These are phyloP conservation scores for Trametes cubensis DNA, from an alignment of 768 basidiomycete genomes.

Conservation along the genomic window DNA sequence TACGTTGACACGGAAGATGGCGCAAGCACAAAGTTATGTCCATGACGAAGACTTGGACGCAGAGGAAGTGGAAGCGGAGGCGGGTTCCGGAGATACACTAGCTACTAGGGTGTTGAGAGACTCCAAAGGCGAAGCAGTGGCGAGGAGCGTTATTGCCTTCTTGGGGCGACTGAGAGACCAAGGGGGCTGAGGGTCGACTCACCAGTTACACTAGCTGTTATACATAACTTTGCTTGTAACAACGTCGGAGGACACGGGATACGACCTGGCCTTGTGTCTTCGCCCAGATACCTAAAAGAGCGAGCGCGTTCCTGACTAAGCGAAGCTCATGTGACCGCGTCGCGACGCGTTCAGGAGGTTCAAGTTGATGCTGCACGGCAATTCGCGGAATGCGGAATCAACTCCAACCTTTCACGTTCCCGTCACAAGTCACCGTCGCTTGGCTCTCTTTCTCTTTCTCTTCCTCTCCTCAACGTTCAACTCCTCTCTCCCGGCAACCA, in stretches of 20 bases:
- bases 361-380: slow-evolving; percentile 15
- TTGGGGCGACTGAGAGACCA: slow-evolving; percentile 45
- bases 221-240: too few relatives aligned
- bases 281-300: not conserved
- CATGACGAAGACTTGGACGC: not conserved
- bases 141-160: slow-evolving; percentile 51
- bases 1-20: slow-evolving; percentile 35
- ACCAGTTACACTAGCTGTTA: too few relatives aligned
- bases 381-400: slow-evolving; percentile 25
- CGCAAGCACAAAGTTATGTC: slow-evolving; percentile 9
- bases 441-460: slow-evolving; percentile 18
- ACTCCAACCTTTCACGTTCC: slow-evolving; percentile 24
- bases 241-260: too few relatives aligned
- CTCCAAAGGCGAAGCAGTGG: slow-evolving; percentile 35
- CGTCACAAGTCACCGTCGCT: slow-evolving; percentile 20
- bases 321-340: slow-evolving; percentile 18
- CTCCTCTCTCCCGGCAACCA: slow-evolving; percentile 25
- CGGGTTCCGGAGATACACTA: not conserved
- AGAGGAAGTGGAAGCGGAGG: slow-evolving; percentile 20
- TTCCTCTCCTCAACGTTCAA: not conserved
- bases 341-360: slow-evolving; percentile 22
- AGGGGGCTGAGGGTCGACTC: not conserved
- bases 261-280: too few relatives aligned
- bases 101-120: slow-evolving; percentile 24
- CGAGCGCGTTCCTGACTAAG: slow-evolving; percentile 23